A percentile compares a stretch with the other conserved stretches of the same genome.
phyloP scores from a whole-genome alignment of 306 rosid genomes.

The Prosopis cineraria region DNA sequence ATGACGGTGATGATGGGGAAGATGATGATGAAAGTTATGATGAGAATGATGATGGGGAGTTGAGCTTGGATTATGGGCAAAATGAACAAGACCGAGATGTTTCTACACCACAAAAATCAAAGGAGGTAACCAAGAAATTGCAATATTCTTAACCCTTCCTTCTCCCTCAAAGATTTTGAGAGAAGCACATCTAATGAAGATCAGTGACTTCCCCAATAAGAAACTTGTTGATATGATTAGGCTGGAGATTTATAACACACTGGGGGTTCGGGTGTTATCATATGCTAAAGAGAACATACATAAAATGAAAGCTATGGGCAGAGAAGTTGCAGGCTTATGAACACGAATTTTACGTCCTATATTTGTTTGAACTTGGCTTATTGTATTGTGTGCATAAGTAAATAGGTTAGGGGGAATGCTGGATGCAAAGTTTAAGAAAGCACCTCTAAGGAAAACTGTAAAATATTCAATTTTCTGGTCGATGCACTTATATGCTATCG shows the following conservation, averaged over 20 bases:
- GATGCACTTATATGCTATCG: conserved; percentile 19
- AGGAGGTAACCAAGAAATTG: conserved; percentile 55
- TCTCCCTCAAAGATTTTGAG: conserved; percentile 26
- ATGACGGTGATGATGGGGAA: conserved; percentile 51
- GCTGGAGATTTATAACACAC: conserved; percentile 10
- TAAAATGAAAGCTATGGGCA: conserved; percentile 6
- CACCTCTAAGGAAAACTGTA: conserved; percentile 24
- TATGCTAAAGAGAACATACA: conserved; percentile 16
- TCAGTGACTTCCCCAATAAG: neutral
- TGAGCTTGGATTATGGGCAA: conserved; percentile 83
- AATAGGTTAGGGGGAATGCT: conserved; percentile 20
- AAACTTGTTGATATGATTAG: conserved; percentile 21
- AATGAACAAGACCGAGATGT: conserved; percentile 60
- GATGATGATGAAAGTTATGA: conserved; percentile 50
- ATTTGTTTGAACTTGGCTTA: conserved; percentile 21
- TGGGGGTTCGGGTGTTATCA: conserved; percentile 11
- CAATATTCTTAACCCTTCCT: neutral
- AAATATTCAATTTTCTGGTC: conserved; percentile 19
- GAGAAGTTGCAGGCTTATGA: conserved; percentile 13
- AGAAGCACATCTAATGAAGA: conserved; percentile 14
- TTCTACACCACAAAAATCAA: conserved; percentile 56
- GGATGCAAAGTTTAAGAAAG: conserved; percentile 13
- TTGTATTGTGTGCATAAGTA: conserved; percentile 7
- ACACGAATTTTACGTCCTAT: conserved; percentile 12
- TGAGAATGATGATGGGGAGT: conserved; percentile 78